phyloP scores from a whole-genome alignment of 2,329 filamentous ascomycete species.

The Nothophoma quercina region DNA sequence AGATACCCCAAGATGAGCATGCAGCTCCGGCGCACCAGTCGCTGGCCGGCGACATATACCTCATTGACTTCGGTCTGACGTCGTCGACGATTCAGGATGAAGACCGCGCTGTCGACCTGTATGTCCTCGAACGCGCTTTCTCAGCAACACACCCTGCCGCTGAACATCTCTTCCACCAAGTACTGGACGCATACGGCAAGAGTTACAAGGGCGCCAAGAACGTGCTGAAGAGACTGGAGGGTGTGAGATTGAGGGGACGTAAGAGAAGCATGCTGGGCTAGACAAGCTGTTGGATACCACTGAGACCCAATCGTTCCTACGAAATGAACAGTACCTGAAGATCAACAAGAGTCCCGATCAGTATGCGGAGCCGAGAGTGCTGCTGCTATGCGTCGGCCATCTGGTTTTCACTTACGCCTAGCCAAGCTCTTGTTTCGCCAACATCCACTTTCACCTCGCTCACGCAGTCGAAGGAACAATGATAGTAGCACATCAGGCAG shows the following conservation, averaged over 20 bases:
- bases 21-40: slow-evolving; percentile 6
- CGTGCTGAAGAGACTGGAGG: slow-evolving; percentile 84
- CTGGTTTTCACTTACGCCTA: not conserved
- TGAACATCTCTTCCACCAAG: slow-evolving; percentile 75
- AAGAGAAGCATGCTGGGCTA: slow-evolving; percentile 97
- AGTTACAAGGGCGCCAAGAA: slow-evolving; percentile 77
- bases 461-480: not conserved
- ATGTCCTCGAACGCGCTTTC: slow-evolving; percentile 94
- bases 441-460: slow-evolving; percentile 1
- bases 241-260: slow-evolving; percentile 89
- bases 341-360: not conserved
- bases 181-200: slow-evolving; percentile 76
- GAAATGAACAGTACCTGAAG: too few relatives aligned
- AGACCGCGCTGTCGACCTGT: slow-evolving; percentile 93
- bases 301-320: slow-evolving; percentile 7
- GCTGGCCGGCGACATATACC: slow-evolving; percentile 73
- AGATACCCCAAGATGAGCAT: slow-evolving; percentile 1
- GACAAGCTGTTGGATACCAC: slow-evolving; percentile 1
- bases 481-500: not conserved
- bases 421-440: not conserved
- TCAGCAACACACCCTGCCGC: slow-evolving; percentile 91
- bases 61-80: slow-evolving; percentile 95
- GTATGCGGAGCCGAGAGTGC: not conserved
- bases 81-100: slow-evolving; percentile 83
- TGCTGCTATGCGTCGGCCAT: too few relatives aligned